Evolutionary conservation across 2,329 filamentous ascomycete species (phyloP), one percentile per base, ranked within the genome.

Genomic region (Reticulascus tulasneorum): DNA sequence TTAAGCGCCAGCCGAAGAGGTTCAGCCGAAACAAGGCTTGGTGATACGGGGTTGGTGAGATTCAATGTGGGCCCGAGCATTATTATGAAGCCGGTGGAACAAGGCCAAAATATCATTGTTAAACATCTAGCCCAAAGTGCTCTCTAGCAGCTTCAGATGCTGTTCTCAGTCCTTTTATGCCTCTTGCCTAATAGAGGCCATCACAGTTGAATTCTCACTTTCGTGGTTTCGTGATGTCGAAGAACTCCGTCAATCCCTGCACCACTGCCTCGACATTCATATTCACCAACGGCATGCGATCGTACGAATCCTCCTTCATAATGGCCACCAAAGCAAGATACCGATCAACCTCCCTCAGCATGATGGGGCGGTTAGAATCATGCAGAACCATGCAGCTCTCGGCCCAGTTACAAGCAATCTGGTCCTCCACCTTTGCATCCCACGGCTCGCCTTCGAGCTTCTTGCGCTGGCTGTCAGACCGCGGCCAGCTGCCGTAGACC

Each of bases 251-350:
- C 53, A 94, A 61, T 0, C 86, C 86, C 51, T 86, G 79, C 32
- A 90, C 85, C 21, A 90, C 83, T 0, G 86, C 82, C 51, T 87
- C 83, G 3, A 91, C 84, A 51, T 94, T 93, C 77, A 91, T 88
- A 50, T 89, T 88, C 44, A 94, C 85, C 44, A 90, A 67, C 5
- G 84, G 83, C 67, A 91, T 87, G 67, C 86, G 86, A 54, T 89
- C 84, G 49, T 87, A 86, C 19, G 82, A 85, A 36, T 86, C 86
- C 54, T 91, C 85, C 57, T 84, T 84, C 85, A 91, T 90, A 45
- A 94, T 83, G 41, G 86, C 88, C 22, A 94, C 86, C 11, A 94
- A 71, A 1, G 86, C 86, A 29, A 93, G 70, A 55, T 90, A 89
- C 44, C 77, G 74, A 51, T 84, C 80, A 12, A 84, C 81, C 63